phyloP scores from a whole-genome alignment of 2,329 filamentous ascomycete genomes.

The Emergomyces pasteurianus region DNA sequence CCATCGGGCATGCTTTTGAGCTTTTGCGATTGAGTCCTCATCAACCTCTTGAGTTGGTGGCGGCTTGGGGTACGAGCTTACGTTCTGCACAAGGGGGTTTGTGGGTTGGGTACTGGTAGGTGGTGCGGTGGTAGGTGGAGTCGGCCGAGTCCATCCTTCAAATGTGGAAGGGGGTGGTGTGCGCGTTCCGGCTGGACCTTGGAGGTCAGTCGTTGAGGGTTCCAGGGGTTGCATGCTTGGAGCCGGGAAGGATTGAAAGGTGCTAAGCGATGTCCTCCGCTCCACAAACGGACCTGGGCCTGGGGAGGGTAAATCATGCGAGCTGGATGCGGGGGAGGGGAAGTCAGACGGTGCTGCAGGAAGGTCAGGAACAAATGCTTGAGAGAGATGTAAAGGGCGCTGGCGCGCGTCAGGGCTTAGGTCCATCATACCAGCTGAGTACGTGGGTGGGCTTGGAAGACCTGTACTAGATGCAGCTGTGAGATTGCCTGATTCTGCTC shows the following conservation, averaged over 20 bases:
- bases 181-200: slow-evolving; percentile 9
- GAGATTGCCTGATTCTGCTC: slow-evolving; percentile 3
- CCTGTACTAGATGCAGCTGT: slow-evolving; percentile 15
- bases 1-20: slow-evolving; percentile 94
- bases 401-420: slow-evolving; percentile 9
- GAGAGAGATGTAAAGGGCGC: slow-evolving; percentile 18
- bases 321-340: slow-evolving; percentile 14
- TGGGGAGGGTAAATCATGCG: slow-evolving; percentile 11
- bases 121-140: slow-evolving; percentile 5
- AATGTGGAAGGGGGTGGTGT: slow-evolving; percentile 5
- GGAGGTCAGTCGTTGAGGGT: slow-evolving; percentile 9
- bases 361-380: slow-evolving; percentile 21
- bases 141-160: slow-evolving; percentile 2
- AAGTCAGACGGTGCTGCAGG: slow-evolving; percentile 29
- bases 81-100: slow-evolving; percentile 20
- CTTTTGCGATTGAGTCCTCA: slow-evolving; percentile 64
- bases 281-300: slow-evolving; percentile 6
- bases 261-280: slow-evolving; percentile 11
- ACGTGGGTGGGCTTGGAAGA: slow-evolving; percentile 9
- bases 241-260: slow-evolving; percentile 31
- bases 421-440: slow-evolving; percentile 10
- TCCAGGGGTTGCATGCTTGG: slow-evolving; percentile 20
- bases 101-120: slow-evolving; percentile 18
- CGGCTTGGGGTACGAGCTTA: slow-evolving; percentile 12
- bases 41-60: slow-evolving; percentile 32